Base-by-base conservation (phyloP, 768 basidiomycete species). In the Arthromyces matolae region DNA sequence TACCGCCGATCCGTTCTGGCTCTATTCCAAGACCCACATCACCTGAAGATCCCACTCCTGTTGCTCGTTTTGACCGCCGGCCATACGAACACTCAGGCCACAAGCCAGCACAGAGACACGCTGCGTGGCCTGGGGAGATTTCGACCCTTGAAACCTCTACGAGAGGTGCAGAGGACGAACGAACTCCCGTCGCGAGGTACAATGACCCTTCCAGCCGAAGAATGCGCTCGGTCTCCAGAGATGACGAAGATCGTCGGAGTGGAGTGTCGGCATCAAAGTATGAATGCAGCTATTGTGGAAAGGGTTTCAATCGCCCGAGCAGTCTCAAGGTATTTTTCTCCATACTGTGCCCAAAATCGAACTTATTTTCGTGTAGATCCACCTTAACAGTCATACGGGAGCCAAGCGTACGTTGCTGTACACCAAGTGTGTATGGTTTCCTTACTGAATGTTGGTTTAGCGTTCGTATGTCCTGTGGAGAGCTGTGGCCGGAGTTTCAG, bases 331-430 rank as follows among this genome's bases (percentile, higher is more conserved):
- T 86, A 52, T 45, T 55, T 63, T 41, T 49, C 38, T 42, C 14
- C 45, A 16, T 42, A 45, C 16, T 55, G 49, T 59, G 48, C 50
- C 45, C 23, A 16, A 50, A 27, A 32, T 27, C 41, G 33, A 45
- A 45, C 38, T 52, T 34, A 54, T 31, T 34, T 29, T 43, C 14
- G 45, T 42, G 50, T 50, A 90, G 89, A 90, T 89, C 54, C 89
- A 91, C 65, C 65, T 86, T 53, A 88, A 91, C 53, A 89, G 86
- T 56, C 88, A 91, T 64, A 89, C 87, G 0, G 88, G 87, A 53
- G 86, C 87, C 64, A 89, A 85, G 71, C 88, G 88, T 90, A 62
- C 73, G 84, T 72, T 20, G 27, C 37, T 40, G 45, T 27, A 37
- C 36, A 48, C 22, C 38, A 39, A 28, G 9, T 39, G 40, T 42